phyloP scores from a whole-genome alignment of 306 rosid species.

The Aeschynomene evenia region DNA sequence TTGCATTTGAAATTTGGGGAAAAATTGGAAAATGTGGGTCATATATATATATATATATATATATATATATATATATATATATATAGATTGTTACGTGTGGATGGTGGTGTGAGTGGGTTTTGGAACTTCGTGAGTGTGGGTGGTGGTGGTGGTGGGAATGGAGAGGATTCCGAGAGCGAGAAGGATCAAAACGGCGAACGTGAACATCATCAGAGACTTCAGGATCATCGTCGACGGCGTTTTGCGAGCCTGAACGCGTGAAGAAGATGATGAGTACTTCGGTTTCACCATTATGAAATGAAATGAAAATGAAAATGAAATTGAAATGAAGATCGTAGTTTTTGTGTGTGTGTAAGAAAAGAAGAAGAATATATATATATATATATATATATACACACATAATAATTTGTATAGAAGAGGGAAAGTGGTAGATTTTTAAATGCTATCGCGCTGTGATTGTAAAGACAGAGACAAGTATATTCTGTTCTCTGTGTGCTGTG shows the following conservation, averaged over 20 bases:
- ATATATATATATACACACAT: no score
- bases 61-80: no score
- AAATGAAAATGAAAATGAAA: no score
- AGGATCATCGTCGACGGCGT: conserved; percentile 45
- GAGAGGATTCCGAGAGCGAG: conserved; percentile 80
- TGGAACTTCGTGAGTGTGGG: background rate
- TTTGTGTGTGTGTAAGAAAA: no score
- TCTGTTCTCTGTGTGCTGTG: no score
- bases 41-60: no score
- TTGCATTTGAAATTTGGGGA: background rate
- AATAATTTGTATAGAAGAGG: background rate
- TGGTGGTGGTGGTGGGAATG: conserved; percentile 39
- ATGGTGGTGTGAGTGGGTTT: conserved; percentile 64
- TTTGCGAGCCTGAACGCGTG: conserved; percentile 51
- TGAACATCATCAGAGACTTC: conserved; percentile 50
- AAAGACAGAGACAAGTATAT: no score
- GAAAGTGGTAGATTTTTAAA: background rate
- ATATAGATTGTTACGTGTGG: background rate
- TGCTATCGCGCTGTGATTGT: background rate
- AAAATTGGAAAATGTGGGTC: no score
- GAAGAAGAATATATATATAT: background rate
- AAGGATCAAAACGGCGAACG: conserved; percentile 68
- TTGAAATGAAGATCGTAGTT: no score
- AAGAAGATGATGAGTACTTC: no score
- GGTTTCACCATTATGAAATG: conserved; percentile 52